Evolutionary conservation across 345 rosid genomes (phyloP).

Genomic region (Salix exigua): DNA sequence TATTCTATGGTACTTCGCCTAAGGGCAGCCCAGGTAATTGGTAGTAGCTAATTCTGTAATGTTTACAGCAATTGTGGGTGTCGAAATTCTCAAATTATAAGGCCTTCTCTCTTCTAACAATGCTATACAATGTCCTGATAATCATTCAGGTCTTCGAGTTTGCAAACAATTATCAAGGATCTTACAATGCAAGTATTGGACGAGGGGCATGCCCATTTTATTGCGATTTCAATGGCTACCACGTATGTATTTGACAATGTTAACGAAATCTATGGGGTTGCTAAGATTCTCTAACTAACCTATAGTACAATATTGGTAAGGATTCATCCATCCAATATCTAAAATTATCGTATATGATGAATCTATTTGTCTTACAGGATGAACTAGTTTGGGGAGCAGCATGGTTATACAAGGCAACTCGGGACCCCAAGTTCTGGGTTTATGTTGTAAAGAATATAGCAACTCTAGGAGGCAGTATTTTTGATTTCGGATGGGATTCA

Average conservation of each 20-base stretch:
- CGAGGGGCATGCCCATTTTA: conserved; percentile 22
- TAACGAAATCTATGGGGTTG: too few species aligned
- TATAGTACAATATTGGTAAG: too few species aligned
- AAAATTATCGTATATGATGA: too few species aligned
- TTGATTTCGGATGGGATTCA: conserved; percentile 27
- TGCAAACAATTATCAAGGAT: conserved; percentile 19
- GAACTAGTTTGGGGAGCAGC: conserved; percentile 30
- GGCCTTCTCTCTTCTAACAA: neutral
- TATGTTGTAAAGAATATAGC: neutral
- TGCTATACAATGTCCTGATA: neutral
- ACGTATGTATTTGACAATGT: conserved; percentile 5
- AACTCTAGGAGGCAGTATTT: neutral
- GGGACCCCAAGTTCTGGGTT: conserved; percentile 1
- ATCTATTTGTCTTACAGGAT: conserved; percentile 9
- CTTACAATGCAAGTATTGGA: conserved; percentile 8
- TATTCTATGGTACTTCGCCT: conserved; percentile 13
- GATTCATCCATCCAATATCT: too few species aligned
- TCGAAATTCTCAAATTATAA: neutral
- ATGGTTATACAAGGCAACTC: conserved; percentile 23
- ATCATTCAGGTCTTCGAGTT: conserved; percentile 14
- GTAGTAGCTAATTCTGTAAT: too few species aligned
- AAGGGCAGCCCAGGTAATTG: conserved; percentile 6
- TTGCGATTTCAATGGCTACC: conserved; percentile 18
- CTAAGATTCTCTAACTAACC: too few species aligned
- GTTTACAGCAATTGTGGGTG: too few species aligned